Evolutionary conservation across 768 basidiomycete genomes (phyloP), one percentile per base, ranked within the genome.

Genomic region (Hebeloma cylindrosporum): DNA sequence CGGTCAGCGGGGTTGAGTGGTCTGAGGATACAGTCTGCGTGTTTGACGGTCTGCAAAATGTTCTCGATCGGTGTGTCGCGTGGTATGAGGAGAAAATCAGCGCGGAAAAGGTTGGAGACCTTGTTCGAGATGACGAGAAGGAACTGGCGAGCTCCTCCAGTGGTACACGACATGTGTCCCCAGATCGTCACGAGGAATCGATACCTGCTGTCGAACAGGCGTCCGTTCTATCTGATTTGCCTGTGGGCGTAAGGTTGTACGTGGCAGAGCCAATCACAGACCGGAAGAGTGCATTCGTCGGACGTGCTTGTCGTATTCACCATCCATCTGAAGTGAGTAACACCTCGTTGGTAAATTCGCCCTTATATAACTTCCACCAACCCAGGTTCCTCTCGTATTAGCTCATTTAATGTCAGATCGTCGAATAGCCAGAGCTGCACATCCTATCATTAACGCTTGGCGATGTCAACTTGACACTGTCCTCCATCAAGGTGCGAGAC

Each of bases 371-470:
- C 16, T 40, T 9, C 3, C 17, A 30, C 23, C 21, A 16, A 34
- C 50, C 14, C 51, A 91, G 85, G 85, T 93, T 14, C 78, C 83
- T 7, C 55, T 77, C 2, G 75, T 93, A 31, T 60, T 93, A 25
- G 71, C 80, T 0, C 69, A 83, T 53, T 67, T 93, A 6, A 75
- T 84, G 68, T 73, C 82, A 2, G 89, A 93, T 60, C 70, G 80
- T 41, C 78, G 80, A 34, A 84, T 89, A 60, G 71, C 86, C 10
- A 77, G 85, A 7, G 87, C 86, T 1, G 79, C 86, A 17, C 88
- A 86, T 66, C 88, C 88, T 11, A 73, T 82, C 23, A 91, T 92
- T 49, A 82, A 89, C 46, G 88, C 89, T 35, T 91, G 88, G 85
- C 74, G 86, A 53, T 88, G 85, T 70, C 78, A 79, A 58, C 74